phyloP scores from a whole-genome alignment of 441 rosid species.

The Cnidoscolus chayamansa region DNA sequence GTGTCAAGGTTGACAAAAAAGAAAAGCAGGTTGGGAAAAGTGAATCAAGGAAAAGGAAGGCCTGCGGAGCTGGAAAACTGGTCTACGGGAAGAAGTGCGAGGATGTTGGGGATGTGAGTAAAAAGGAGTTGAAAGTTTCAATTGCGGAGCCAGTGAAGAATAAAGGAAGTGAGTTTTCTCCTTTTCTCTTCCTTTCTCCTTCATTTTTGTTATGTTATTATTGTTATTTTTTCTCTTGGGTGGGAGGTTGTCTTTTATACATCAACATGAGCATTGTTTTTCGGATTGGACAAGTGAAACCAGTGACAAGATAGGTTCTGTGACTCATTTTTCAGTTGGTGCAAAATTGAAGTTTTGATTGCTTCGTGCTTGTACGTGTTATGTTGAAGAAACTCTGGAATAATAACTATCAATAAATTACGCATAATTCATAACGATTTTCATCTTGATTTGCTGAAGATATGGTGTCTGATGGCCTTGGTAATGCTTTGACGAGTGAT shows the following conservation, averaged over 20 bases:
- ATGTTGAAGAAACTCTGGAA: not conserved
- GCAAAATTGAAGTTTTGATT: not conserved
- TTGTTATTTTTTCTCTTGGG: too few species aligned
- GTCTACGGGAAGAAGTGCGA: slow-evolving; percentile 55
- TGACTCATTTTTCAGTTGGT: not conserved
- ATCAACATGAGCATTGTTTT: not conserved
- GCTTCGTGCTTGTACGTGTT: not conserved
- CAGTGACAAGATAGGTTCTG: slow-evolving; percentile 5
- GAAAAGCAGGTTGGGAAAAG: slow-evolving; percentile 28
- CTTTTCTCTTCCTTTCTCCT: not conserved
- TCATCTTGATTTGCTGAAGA: slow-evolving; percentile 37
- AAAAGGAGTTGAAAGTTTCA: slow-evolving; percentile 37
- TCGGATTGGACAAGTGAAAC: not conserved
- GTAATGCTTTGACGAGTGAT: slow-evolving; percentile 46
- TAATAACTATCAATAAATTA: not conserved
- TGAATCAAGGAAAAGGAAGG: slow-evolving; percentile 53
- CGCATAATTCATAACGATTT: slow-evolving; percentile 11
- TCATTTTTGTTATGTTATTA: not conserved
- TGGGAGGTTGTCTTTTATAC: not conserved
- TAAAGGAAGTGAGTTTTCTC: slow-evolving; percentile 39
- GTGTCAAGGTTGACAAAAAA: slow-evolving; percentile 34
- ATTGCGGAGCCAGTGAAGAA: slow-evolving; percentile 43
- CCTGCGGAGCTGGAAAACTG: slow-evolving; percentile 31
- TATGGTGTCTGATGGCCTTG: slow-evolving; percentile 39
- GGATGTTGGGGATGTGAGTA: slow-evolving; percentile 26